Evolutionary conservation across 2,329 filamentous ascomycete species (phyloP).

Genomic region (Stachybotrys echinatus): DNA sequence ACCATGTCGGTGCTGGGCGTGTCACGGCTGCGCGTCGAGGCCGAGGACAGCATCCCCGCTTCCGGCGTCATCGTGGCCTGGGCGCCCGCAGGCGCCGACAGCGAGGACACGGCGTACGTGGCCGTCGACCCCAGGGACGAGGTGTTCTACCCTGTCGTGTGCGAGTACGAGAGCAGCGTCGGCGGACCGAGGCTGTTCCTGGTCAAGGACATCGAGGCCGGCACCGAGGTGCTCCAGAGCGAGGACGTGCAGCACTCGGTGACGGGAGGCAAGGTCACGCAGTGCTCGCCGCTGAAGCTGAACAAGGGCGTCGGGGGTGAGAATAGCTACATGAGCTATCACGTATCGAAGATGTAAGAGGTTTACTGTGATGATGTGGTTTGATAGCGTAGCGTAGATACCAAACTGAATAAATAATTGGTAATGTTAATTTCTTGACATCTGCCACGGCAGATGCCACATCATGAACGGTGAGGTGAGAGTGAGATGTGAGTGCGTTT

Average conservation of each 20-base stretch:
- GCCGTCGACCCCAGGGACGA: constrained; percentile 12
- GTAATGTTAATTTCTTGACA: neutral
- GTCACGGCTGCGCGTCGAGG: constrained; percentile 18
- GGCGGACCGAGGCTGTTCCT: constrained; percentile 20
- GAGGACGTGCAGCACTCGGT: neutral
- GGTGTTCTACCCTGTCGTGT: constrained; percentile 21
- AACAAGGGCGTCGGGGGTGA: neutral
- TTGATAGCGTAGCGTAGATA: neutral
- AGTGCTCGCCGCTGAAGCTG: neutral
- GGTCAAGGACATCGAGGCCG: constrained; percentile 1
- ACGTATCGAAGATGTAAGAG: neutral
- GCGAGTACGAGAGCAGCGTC: constrained; percentile 15
- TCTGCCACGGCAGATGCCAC: no score
- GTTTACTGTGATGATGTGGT: neutral
- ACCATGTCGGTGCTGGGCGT: constrained; percentile 24
- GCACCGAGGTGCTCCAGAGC: neutral
- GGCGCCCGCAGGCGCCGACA: constrained; percentile 6
- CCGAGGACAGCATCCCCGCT: constrained; percentile 10
- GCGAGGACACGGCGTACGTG: constrained; percentile 11
- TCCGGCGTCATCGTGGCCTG: constrained; percentile 11
- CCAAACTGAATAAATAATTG: neutral
- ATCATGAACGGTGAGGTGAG: no score
- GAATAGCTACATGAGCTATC: neutral
- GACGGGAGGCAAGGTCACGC: neutral
- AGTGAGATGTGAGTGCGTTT: no score